A percentile compares a stretch with the other conserved stretches of the same genome.
Evolutionary conservation across 768 basidiomycete species (phyloP).

Genomic region (Auricularia heimuer): DNA sequence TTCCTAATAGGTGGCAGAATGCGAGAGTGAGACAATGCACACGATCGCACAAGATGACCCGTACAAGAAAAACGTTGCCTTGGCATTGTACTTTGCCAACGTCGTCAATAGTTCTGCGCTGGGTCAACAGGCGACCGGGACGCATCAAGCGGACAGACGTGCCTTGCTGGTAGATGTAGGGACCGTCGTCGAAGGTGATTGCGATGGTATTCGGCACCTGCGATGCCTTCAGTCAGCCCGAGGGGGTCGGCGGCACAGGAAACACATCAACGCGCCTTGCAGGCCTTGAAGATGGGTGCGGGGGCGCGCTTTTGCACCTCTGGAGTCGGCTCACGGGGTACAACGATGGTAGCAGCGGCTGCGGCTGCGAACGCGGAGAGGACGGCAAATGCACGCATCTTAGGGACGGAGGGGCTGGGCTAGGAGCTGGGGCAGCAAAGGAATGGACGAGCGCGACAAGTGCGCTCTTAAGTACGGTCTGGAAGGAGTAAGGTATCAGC

Average conservation of each 20-base stretch:
- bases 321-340: background rate
- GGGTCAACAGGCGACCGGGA: background rate
- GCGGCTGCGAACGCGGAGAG: background rate
- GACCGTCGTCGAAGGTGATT: constrained; percentile 19
- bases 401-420: too few relatives aligned
- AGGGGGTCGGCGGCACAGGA: background rate
- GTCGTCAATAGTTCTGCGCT: constrained; percentile 5
- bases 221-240: background rate
- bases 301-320: background rate
- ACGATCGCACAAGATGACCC: constrained; percentile 5
- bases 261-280: background rate
- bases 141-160: background rate
- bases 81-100: constrained; percentile 20
- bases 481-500: too few relatives aligned
- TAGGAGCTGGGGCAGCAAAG: too few relatives aligned
- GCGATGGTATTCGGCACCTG: constrained; percentile 9
- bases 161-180: constrained; percentile 13
- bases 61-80: constrained; percentile 35
- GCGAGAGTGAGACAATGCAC: background rate
- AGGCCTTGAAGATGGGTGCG: background rate
- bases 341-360: background rate
- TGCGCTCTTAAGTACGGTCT: too few relatives aligned
- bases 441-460: too few relatives aligned
- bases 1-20: background rate
- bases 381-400: too few relatives aligned